These are phyloP conservation scores for Mortierella sp. DNA, from an alignment of 371 early-diverging fungal genomes.

Conservation along the genomic window DNA sequence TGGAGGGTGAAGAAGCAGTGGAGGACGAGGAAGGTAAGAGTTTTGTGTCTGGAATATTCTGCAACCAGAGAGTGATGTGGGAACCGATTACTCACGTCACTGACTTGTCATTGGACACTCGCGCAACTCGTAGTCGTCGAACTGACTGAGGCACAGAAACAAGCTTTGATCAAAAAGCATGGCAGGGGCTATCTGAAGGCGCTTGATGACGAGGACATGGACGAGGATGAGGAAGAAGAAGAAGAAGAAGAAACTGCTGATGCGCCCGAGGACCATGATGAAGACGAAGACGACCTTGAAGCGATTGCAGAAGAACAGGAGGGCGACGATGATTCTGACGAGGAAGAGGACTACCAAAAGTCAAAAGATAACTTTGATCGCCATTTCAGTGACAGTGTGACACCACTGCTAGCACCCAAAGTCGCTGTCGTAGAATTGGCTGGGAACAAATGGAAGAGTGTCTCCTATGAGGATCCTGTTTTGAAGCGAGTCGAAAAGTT, in stretches of 20 bases:
- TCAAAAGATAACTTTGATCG: conserved; percentile 46
- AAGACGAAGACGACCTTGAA: conserved; percentile 32
- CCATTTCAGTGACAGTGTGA: conserved; percentile 51
- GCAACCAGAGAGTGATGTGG: neutral
- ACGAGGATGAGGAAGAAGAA: conserved; percentile 55
- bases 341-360: neutral
- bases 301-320: conserved; percentile 39
- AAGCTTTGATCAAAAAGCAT: conserved; percentile 43
- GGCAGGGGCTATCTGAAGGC: conserved; percentile 43
- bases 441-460: conserved; percentile 52
- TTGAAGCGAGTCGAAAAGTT: conserved; percentile 59
- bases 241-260: conserved; percentile 33
- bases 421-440: conserved; percentile 47
- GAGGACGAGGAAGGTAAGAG: conserved; percentile 38
- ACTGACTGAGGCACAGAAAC: conserved; percentile 39
- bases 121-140: conserved; percentile 25
- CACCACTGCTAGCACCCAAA: conserved; percentile 46
- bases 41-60: no score
- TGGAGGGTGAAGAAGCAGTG: conserved; percentile 53
- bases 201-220: conserved; percentile 53
- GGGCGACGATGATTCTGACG: neutral
- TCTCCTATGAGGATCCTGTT: conserved; percentile 57
- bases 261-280: conserved; percentile 46
- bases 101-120: neutral
- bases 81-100: neutral